Evolutionary conservation across 176 grass and related monocot genomes (phyloP).

Genomic region (Metroxylon sagu): DNA sequence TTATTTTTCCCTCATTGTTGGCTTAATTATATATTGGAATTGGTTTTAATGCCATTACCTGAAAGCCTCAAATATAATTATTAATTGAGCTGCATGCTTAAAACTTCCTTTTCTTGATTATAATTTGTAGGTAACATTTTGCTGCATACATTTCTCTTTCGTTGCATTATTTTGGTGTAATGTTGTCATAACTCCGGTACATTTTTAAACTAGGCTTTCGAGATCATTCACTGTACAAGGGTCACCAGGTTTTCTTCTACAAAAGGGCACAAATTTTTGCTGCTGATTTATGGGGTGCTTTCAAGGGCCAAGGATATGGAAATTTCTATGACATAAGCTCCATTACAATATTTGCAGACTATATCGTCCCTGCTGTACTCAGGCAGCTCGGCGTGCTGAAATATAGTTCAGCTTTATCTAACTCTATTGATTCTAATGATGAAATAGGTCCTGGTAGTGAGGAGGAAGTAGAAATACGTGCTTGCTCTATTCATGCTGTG

Average conservation of each 20-base stretch:
- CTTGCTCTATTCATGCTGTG: constrained; percentile 81
- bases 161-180: too few species aligned
- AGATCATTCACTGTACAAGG: constrained; percentile 93
- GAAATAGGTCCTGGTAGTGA: constrained; percentile 80
- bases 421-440: constrained; percentile 51
- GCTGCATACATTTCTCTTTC: too few species aligned
- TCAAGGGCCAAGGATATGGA: constrained; percentile 67
- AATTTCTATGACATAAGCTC: constrained; percentile 62
- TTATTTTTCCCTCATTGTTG: too few species aligned
- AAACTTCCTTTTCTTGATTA: too few species aligned
- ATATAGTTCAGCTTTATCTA: constrained; percentile 57
- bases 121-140: too few species aligned
- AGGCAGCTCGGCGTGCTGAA: constrained; percentile 82
- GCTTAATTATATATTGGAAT: too few species aligned
- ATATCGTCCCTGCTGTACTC: constrained; percentile 74
- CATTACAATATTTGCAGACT: constrained; percentile 92
- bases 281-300: constrained; percentile 89
- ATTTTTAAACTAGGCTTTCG: constrained; percentile 55
- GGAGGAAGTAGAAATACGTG: constrained; percentile 82
- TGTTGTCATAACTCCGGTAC: too few species aligned
- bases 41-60: too few species aligned
- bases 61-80: too few species aligned
- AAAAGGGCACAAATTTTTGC: constrained; percentile 98
- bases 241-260: constrained; percentile 84
- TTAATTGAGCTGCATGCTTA: too few species aligned